Evolutionary conservation across 2,329 filamentous ascomycete genomes (phyloP).

Genomic region (Macrophomina pseudophaseolina): DNA sequence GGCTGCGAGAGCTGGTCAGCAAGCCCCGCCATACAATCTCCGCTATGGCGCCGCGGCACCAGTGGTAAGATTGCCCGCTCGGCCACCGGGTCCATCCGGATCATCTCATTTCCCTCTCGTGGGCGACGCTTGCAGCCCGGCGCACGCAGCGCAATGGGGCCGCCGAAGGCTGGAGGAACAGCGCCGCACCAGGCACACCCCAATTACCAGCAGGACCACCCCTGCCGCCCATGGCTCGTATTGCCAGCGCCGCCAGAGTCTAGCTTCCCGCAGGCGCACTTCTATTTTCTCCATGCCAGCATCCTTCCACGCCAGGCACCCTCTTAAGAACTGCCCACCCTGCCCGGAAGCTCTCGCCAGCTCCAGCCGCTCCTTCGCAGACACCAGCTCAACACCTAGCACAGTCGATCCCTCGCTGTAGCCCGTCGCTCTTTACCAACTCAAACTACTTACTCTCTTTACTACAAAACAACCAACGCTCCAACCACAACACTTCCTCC

Average conservation of each 20-base stretch:
- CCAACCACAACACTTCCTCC: slow-evolving; percentile 19
- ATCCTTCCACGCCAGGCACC: not conserved
- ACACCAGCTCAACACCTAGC: not conserved
- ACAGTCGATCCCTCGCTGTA: slow-evolving; percentile 11
- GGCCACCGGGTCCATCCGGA: slow-evolving; percentile 14
- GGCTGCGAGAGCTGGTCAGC: not conserved
- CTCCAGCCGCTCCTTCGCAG: slow-evolving; percentile 23
- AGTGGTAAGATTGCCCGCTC: slow-evolving; percentile 1
- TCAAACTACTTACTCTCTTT: not conserved
- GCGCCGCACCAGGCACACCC: slow-evolving; percentile 6
- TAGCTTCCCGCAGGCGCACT: slow-evolving; percentile 19
- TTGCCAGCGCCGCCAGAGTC: not conserved
- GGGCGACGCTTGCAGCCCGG: slow-evolving; percentile 5
- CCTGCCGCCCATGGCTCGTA: slow-evolving; percentile 14
- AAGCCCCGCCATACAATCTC: slow-evolving; percentile 21
- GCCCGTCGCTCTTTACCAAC: slow-evolving; percentile 32
- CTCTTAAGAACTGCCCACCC: slow-evolving; percentile 1
- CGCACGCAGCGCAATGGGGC: slow-evolving; percentile 16
- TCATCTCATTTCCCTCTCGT: slow-evolving; percentile 18
- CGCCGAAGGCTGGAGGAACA: slow-evolving; percentile 8
- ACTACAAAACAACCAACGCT: slow-evolving; percentile 27
- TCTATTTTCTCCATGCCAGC: slow-evolving; percentile 17
- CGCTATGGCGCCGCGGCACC: slow-evolving; percentile 12
- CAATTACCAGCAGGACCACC: not conserved
- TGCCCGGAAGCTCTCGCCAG: slow-evolving; percentile 1